Conservation (phyloP, 495 filamentous ascomycete genomes). For the Neurospora terricola region DNA sequence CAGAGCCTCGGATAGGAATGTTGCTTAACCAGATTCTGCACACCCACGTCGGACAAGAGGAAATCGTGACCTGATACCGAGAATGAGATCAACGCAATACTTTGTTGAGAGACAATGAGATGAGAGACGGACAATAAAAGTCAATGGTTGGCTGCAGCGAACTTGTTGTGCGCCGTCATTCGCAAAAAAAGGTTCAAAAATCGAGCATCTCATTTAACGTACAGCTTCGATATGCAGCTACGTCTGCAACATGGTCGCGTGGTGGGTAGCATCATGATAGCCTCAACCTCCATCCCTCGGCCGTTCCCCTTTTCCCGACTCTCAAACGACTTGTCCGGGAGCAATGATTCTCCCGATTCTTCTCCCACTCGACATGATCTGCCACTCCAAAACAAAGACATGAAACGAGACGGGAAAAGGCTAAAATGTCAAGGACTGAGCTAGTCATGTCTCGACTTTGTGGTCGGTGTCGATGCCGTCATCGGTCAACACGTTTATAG, state of each 20-base stretch:
- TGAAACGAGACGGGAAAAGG: background rate
- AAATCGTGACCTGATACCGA: background rate
- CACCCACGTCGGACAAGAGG: background rate
- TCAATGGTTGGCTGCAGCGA: background rate
- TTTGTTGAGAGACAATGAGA: background rate
- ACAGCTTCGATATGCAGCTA: background rate
- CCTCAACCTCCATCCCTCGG: background rate
- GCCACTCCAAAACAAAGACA: background rate
- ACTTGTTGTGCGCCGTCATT: background rate
- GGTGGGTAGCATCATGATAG: background rate
- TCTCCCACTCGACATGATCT: background rate
- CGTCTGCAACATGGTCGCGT: background rate
- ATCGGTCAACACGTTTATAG: background rate
- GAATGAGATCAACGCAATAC: background rate
- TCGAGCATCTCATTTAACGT: background rate
- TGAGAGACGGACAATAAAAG: background rate
- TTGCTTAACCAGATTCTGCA: background rate
- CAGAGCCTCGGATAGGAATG: background rate
- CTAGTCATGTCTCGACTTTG: background rate
- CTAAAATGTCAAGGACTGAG: background rate
- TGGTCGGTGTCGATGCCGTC: background rate
- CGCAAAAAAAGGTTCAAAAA: background rate
- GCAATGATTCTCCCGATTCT: background rate
- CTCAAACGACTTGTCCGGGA: background rate
- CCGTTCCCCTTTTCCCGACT: background rate